Evolutionary conservation across 2,329 filamentous ascomycete species (phyloP).

Genomic region (Alternaria sp.): DNA sequence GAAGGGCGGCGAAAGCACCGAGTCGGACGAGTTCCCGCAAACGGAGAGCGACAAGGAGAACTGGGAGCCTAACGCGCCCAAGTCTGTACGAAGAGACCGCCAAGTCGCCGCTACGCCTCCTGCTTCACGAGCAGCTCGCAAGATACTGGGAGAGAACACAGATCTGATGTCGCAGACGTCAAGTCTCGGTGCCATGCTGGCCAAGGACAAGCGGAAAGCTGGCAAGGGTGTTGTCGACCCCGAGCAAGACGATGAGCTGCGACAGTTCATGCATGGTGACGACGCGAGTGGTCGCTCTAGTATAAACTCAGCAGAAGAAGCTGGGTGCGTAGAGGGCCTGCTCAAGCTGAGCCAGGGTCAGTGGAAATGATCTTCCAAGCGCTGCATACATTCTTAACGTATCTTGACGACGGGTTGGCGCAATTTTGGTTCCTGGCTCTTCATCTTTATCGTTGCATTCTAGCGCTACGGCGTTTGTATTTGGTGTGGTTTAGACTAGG

Average conservation of each 20-base stretch:
- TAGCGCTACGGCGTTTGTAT: not conserved
- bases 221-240: constrained; percentile 46
- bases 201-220: constrained; percentile 37
- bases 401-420: not conserved
- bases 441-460: not conserved
- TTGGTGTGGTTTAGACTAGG: not conserved
- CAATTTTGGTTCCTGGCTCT: not conserved
- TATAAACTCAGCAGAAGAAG: constrained; percentile 62
- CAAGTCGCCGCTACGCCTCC: constrained; percentile 35
- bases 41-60: constrained; percentile 96
- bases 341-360: constrained; percentile 90
- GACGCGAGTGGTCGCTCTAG: constrained; percentile 64
- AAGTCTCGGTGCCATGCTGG: constrained; percentile 47
- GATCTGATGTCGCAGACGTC: constrained; percentile 49
- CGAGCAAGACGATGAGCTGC: constrained; percentile 68
- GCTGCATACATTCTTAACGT: not conserved
- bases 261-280: constrained; percentile 73
- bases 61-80: constrained; percentile 63
- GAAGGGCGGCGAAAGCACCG: constrained; percentile 35
- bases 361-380: constrained; percentile 63
- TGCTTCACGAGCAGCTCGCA: constrained; percentile 43
- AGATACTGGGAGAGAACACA: constrained; percentile 57
- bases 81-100: constrained; percentile 37
- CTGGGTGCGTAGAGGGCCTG: constrained; percentile 89
- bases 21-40: constrained; percentile 59